Evolutionary conservation across 2,329 filamentous ascomycete species (phyloP).

Genomic region (Acrocalymma vagum): DNA sequence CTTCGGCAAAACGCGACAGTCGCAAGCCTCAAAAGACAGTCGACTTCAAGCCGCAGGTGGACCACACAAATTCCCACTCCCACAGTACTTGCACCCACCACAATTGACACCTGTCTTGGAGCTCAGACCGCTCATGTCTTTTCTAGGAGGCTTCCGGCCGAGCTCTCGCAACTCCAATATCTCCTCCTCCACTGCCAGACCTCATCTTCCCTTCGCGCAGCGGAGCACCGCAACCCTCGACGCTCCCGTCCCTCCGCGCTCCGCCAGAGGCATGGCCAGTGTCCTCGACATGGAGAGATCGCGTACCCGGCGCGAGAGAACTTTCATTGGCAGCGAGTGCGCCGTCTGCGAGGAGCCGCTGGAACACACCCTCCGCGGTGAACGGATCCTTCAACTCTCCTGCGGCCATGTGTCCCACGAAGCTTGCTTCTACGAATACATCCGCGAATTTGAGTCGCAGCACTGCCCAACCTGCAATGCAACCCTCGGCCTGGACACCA

Average conservation of each 20-base stretch:
- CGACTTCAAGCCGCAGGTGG: constrained; percentile 41
- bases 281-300: constrained; percentile 79
- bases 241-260: constrained; percentile 39
- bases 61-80: constrained; percentile 29
- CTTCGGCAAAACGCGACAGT: constrained; percentile 24
- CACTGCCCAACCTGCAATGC: constrained; percentile 95
- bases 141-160: constrained; percentile 48
- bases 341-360: constrained; percentile 96
- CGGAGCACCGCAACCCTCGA: constrained; percentile 36
- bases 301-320: constrained; percentile 85
- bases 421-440: constrained; percentile 98
- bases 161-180: constrained; percentile 43
- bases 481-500: constrained; percentile 89
- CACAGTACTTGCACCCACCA: constrained; percentile 41
- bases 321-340: constrained; percentile 94
- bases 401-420: constrained; percentile 98
- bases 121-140: constrained; percentile 51
- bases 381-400: constrained; percentile 93
- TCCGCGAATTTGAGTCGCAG: constrained; percentile 91
- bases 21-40: constrained; percentile 41
- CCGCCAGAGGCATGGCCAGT: constrained; percentile 63
- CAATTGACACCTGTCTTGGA: constrained; percentile 41
- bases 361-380: constrained; percentile 92
- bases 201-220: constrained; percentile 26
- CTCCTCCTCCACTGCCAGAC: constrained; percentile 24